Conservation (phyloP, 1,139 yeast genomes). For the Wickerhamiella pararugosa region DNA sequence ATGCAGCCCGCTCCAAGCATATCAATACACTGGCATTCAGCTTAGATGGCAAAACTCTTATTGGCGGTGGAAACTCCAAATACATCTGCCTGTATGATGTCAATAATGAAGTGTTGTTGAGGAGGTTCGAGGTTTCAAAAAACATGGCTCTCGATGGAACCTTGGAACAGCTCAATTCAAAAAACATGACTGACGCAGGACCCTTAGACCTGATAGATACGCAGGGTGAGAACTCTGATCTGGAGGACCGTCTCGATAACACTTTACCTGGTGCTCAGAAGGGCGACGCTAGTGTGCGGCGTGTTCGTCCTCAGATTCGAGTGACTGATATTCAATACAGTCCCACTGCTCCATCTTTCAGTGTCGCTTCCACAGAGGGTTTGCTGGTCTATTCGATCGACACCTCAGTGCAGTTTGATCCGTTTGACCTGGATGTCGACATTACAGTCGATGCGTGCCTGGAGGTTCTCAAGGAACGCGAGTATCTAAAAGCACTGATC, state of each 20-base stretch:
- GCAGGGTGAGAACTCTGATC: constrained; percentile 73
- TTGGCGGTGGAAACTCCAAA: constrained; percentile 90
- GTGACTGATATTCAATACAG: constrained; percentile 68
- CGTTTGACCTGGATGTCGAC: constrained; percentile 87
- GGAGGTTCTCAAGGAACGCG: constrained; percentile 41
- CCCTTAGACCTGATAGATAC: constrained; percentile 69
- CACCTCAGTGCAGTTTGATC: constrained; percentile 67
- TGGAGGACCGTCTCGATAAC: constrained; percentile 65
- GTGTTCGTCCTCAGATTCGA: constrained; percentile 63
- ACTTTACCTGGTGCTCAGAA: constrained; percentile 77
- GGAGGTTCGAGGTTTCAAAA: constrained; percentile 67
- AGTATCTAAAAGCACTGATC: constrained; percentile 65
- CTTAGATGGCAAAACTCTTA: constrained; percentile 72
- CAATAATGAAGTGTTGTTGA: constrained; percentile 69
- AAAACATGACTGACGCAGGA: constrained; percentile 77
- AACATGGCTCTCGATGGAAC: constrained; percentile 93
- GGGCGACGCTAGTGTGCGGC: constrained; percentile 76
- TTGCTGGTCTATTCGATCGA: constrained; percentile 70
- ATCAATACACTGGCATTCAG: constrained; percentile 74
- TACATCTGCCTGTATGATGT: constrained; percentile 85
- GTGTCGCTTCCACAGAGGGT: constrained; percentile 95
- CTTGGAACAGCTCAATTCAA: constrained; percentile 58
- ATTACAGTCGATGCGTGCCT: constrained; percentile 69
- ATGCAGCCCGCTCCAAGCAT: constrained; percentile 69
- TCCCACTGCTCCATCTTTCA: constrained; percentile 83